Conservation (phyloP, 2,329 filamentous ascomycete genomes). For the Fusarium nelsonii region DNA sequence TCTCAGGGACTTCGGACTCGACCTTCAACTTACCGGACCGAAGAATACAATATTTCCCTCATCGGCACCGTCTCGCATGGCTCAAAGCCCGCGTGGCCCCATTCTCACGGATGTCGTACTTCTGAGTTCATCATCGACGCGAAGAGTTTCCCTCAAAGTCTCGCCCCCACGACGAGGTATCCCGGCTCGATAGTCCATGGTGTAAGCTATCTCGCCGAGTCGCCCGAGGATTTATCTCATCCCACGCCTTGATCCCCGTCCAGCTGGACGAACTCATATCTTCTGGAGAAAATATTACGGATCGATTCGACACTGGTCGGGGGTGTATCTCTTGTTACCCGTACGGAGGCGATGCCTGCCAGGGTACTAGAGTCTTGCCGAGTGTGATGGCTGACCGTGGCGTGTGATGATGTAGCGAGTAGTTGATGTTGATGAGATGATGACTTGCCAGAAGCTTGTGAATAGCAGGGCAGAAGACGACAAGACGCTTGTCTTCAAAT, state of each 20-base stretch:
- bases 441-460: constrained; percentile 5
- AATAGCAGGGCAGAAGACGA: constrained; percentile 13
- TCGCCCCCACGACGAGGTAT: constrained; percentile 25
- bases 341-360: constrained; percentile 8
- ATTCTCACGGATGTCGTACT: constrained; percentile 27
- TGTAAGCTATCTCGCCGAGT: constrained; percentile 22
- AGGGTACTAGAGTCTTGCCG: constrained; percentile 8
- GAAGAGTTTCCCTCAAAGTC: constrained; percentile 16
- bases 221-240: constrained; percentile 12
- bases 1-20: neutral
- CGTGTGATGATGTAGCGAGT: constrained; percentile 28
- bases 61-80: constrained; percentile 20
- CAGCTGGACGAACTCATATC: neutral
- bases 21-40: neutral
- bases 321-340: neutral
- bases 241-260: constrained; percentile 26
- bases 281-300: neutral
- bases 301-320: neutral
- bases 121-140: constrained; percentile 27
- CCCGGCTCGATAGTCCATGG: constrained; percentile 20
- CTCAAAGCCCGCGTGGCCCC: constrained; percentile 31
- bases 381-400: constrained; percentile 23
- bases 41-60: constrained; percentile 35
- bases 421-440: constrained; percentile 22
- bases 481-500: constrained; percentile 1